Percentiles rank a stretch among this genome's conserved stretches.
These are phyloP conservation scores for Ganoderma boninense DNA, from an alignment of 1,284 basidiomycete genomes.

Conservation along the genomic window DNA sequence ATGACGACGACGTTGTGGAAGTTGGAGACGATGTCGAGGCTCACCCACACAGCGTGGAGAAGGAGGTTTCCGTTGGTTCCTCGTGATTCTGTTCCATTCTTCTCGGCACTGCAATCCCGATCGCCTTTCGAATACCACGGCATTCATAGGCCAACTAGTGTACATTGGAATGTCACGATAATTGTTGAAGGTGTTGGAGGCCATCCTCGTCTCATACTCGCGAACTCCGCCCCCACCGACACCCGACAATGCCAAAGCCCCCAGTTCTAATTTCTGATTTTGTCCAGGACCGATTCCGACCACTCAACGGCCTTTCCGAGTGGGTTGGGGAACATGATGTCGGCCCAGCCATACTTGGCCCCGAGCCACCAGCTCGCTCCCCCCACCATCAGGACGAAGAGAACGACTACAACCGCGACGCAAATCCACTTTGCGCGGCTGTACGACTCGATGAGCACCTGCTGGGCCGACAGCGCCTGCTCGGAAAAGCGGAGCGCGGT, in stretches of 20 bases:
- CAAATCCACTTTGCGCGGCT: neutral
- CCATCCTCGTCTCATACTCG: neutral
- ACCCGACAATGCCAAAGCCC: neutral
- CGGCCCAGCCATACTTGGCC: neutral
- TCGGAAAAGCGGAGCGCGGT: neutral
- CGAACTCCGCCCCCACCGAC: neutral
- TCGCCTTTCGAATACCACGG: no score
- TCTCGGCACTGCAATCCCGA: no score
- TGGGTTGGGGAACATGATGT: no score
- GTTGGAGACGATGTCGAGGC: constrained; percentile 42
- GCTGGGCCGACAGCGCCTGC: neutral
- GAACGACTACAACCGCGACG: neutral
- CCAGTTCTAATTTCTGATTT: neutral
- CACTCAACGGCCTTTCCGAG: neutral
- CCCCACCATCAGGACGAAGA: neutral
- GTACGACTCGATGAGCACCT: neutral
- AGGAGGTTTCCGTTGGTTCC: constrained; percentile 14
- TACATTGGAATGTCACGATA: neutral
- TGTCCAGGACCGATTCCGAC: neutral
- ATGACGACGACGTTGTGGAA: constrained; percentile 42
- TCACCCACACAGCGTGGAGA: constrained; percentile 27
- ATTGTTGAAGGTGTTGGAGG: neutral
- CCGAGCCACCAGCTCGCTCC: neutral
- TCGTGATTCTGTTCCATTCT: neutral
- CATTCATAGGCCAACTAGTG: neutral